Evolutionary conservation across 1,284 basidiomycete genomes (phyloP), one percentile per base, ranked within the genome.

Genomic region (Rhodotorula sp.): DNA sequence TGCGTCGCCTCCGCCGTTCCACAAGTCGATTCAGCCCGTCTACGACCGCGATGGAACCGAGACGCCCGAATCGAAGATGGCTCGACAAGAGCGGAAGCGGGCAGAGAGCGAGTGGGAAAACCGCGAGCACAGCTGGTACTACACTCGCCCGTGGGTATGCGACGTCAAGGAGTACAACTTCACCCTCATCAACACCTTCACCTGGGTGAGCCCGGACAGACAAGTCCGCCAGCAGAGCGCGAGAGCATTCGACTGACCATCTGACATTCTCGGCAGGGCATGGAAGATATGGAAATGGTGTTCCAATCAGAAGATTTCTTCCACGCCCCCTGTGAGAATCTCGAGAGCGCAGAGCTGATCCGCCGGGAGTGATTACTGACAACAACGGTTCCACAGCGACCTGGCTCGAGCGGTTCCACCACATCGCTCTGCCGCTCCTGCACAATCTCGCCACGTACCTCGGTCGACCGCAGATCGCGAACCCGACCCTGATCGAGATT

Each of bases 251-350:
- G 12, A 43, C n/a, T 15, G 8, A 54, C 52, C 23, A 12, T 20
- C 69, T 70, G 57, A 68, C 48, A 5, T 46, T 8, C 15, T 5
- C 1, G 15, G 21, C 69, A 74, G 72, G 73, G 73, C n/a, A 48
- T 75, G 66, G 67, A 72, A 29, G 73, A 75, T 39, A 68, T 72
- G 68, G 73, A 75, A 64, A 51, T 52, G 8, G 58, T 64, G 6
- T 75, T 70, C 62, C 43, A 63, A 7, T 26, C 65, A 5, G 73
- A 75, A 31, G 71, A 75, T 2, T 75, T 75, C 64, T 75, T 56
- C 52, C 73, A 75, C 69, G 71, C 68, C 18, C 73, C 71, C 10
- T 70, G 72, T 73, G 5, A 39, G 69, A 8, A 43, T 2, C 39
- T 46, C 26, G 4, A 12, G 4, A n/a, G 15, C 47, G 14, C n/a